Percentiles rank a stretch among this genome's conserved stretches.
Evolutionary conservation across 495 filamentous ascomycete genomes (phyloP).

Genomic region (Podospora conica): DNA sequence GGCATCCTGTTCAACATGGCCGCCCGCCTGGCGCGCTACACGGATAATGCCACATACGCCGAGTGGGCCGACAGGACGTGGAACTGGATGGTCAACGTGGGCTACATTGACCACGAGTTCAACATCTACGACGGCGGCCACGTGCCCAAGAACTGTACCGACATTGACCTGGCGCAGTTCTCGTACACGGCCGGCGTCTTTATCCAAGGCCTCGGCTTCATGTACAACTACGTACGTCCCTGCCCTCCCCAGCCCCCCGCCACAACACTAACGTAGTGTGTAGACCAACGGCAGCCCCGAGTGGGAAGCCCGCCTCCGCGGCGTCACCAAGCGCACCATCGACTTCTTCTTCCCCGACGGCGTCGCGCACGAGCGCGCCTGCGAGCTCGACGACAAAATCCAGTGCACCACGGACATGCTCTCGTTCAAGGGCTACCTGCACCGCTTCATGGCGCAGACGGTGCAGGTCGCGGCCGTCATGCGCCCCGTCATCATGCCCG

Average conservation of each 20-base stretch:
- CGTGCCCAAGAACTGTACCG: conserved; percentile 45
- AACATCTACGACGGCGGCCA: conserved; percentile 62
- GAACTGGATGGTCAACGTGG: conserved; percentile 53
- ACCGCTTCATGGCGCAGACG: conserved; percentile 63
- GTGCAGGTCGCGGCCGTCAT: conserved; percentile 64
- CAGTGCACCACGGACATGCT: conserved; percentile 62
- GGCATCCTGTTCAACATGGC: conserved; percentile 69
- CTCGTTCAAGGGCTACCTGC: conserved; percentile 72
- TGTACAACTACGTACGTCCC: conserved; percentile 57
- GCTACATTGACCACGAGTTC: conserved; percentile 53
- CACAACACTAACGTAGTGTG: neutral
- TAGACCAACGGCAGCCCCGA: conserved; percentile 36
- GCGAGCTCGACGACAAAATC: conserved; percentile 46
- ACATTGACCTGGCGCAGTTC: conserved; percentile 53
- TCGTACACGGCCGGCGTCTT: conserved; percentile 60
- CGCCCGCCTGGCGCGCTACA: conserved; percentile 59
- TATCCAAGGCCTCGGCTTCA: conserved; percentile 58
- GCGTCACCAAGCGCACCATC: conserved; percentile 49
- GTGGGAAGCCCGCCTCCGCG: conserved; percentile 53
- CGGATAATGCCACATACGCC: conserved; percentile 61
- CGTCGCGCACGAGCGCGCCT: conserved; percentile 51
- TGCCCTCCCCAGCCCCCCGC: neutral
- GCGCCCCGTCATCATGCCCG: conserved; percentile 51
- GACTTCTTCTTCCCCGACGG: conserved; percentile 52
- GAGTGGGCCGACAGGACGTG: conserved; percentile 59